Base-by-base conservation (phyloP, 129 eudicot genomes). In the Logfia minima region DNA sequence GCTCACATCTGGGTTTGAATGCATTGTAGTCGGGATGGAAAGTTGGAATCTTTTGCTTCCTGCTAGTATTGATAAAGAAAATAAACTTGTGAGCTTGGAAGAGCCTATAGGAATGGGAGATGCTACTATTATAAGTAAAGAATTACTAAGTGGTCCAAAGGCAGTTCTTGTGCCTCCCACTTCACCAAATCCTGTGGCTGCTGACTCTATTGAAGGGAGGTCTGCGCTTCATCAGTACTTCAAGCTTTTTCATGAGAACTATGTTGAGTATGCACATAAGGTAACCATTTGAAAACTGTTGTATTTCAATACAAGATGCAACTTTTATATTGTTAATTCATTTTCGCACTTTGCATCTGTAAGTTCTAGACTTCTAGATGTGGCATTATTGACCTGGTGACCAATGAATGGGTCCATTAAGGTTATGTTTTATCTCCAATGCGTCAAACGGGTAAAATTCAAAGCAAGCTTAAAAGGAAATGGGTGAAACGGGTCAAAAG, bases 241-340 rank as follows among this genome's bases (percentile, higher is more conserved):
- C 75, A 94, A 94, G 86, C 93, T 94, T 77, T 94, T 94, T 37
- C 97, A 91, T 85, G 98, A 94, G 85, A 94, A 94, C 80, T 94
- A 94, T 66, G 93, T 94, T 74, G 98, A 91, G 86, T 94, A 91
- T 85, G 98, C 97, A 43, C 98, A 91, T 74, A 94, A 94, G 98
- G 98, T 94, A 90, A 82, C 52, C 31, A 26, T 41, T 41, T 31
- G 76, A 17, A 45, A 45, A 48, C n/a, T 10, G 51, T 10, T 48
- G 5, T 48, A 48, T 48, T 48, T 63, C 13, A 70, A 10, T 68
- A 68, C 31, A 8, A 61, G 66, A 73, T 48, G 19, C 22, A 31
- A 32, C 3, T 32, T 13, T 6, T 8, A 21, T 22, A 8, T 21
- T 19, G 63, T 19, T 58, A 58, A 18, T 45, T 4, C n/a, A 58